A percentile compares a stretch with the other conserved stretches of the same genome.
These are phyloP conservation scores for Xylaria grammica DNA, from an alignment of 495 filamentous ascomycete species.

Conservation along the genomic window DNA sequence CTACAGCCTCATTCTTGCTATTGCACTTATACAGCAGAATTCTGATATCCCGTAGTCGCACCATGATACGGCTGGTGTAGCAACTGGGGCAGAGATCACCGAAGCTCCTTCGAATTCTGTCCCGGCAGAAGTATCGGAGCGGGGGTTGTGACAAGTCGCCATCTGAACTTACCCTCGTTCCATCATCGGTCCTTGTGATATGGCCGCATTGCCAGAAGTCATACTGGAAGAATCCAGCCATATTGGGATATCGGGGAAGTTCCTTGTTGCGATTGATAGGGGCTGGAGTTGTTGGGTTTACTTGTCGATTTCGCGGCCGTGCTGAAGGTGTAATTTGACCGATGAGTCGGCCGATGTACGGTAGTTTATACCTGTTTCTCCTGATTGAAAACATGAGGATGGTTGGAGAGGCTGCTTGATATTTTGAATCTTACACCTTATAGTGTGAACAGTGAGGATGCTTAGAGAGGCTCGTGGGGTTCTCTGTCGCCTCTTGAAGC, in stretches of 20 bases:
- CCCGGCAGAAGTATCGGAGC: no score
- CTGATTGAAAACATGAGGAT: no score
- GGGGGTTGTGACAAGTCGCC: background rate
- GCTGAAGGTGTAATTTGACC: no score
- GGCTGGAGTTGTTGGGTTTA: no score
- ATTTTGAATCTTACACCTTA: no score
- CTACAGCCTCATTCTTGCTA: background rate
- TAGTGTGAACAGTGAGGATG: no score
- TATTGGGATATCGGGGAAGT: background rate
- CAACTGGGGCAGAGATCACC: background rate
- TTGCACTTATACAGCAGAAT: background rate
- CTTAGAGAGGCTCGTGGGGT: no score
- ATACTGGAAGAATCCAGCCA: background rate
- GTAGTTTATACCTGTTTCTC: no score
- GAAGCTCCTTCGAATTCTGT: background rate
- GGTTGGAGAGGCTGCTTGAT: no score
- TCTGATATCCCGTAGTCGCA: background rate
- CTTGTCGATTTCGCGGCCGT: no score
- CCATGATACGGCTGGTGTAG: background rate
- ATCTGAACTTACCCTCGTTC: background rate
- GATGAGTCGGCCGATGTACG: no score
- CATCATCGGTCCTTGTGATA: background rate
- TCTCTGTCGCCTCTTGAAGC: no score
- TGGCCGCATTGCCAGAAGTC: slow-evolving; percentile 9
- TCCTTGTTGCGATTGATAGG: background rate